Percentiles rank a stretch among this genome's conserved stretches.
Evolutionary conservation across 1,284 basidiomycete species (phyloP).

Genomic region (Naganishia sp.): DNA sequence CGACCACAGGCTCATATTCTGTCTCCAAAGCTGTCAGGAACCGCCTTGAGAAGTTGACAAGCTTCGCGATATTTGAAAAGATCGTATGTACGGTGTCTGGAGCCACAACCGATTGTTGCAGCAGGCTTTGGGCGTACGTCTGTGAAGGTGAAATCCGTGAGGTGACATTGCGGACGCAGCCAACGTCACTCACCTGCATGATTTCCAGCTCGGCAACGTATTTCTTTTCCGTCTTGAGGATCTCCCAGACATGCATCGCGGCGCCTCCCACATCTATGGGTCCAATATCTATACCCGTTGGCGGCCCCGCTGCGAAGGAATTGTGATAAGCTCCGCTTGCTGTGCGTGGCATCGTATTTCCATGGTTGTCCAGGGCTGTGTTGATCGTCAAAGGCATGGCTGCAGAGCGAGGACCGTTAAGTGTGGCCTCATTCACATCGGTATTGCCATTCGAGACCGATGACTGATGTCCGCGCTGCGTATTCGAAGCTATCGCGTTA

Average conservation of each 20-base stretch:
- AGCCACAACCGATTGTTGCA: constrained; percentile 79
- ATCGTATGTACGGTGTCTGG: constrained; percentile 93
- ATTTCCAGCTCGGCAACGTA: constrained; percentile 98
- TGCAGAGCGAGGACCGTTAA: background rate
- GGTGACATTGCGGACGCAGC: constrained; percentile 9
- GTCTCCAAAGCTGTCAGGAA: constrained; percentile 94
- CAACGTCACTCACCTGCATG: constrained; percentile 70
- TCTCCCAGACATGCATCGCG: constrained; percentile 59
- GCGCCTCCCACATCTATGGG: constrained; percentile 32
- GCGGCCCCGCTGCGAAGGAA: constrained; percentile 53
- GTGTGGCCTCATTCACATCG: background rate
- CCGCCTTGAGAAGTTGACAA: constrained; percentile 81
- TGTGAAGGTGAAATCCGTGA: constrained; percentile 44
- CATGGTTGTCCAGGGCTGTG: constrained; percentile 60
- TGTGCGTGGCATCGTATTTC: constrained; percentile 38
- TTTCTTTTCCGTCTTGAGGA: constrained; percentile 92
- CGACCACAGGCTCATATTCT: constrained; percentile 65
- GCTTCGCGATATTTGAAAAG: constrained; percentile 92
- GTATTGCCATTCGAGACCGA: constrained; percentile 8
- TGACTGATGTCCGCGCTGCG: background rate
- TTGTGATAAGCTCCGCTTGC: constrained; percentile 34
- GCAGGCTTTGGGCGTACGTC: constrained; percentile 79
- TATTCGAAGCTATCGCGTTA: background rate
- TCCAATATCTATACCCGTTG: constrained; percentile 59
- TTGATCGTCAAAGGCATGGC: constrained; percentile 31